Base-by-base conservation (phyloP, 192 early-diverging fungal genomes). In the Mortierella antarctica region DNA sequence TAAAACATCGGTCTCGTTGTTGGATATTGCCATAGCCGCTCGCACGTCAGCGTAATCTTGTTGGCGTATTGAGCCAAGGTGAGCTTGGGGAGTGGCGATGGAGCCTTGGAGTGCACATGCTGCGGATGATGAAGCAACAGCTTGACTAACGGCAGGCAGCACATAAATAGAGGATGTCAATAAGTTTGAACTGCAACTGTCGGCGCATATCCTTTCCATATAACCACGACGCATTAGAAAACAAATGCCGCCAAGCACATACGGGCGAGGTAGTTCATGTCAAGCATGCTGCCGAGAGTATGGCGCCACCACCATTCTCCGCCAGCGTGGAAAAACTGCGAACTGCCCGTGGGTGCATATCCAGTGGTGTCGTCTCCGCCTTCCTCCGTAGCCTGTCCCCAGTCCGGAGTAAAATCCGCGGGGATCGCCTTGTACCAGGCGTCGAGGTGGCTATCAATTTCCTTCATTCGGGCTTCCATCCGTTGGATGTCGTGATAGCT, bases 301-400 rank as follows among this genome's bases (percentile, higher is more conserved):
- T 80, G 77, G 7, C 70, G 77, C 77, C 77, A 80, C 77, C 77
- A 80, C 77, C 77, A 80, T 44, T 80, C 77, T 45, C 77, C 77
- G 7, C 77, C 77, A 10, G 69, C 77, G 23, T 70, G 65, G 44
- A 80, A 80, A 45, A 72, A 80, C 54, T 80, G 70, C 13, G 69
- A 63, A n/a, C 65, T 64, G 4, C 59, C 41, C 5, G 14, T 53
- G 45, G 77, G 69, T 50, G 71, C 65, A 48, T 62, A 80, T 7
- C 66, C 60, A 13, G 67, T 21, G 14, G 59, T 64, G 23, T 14
- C 57, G 9, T 72, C 77, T 14, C 59, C 49, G 4, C 68, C 69
- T 2, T 79, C 69, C 0, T 45, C 65, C 4, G 64, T 21, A 3
- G 51, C 44, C 20, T 80, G 70, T 15, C 77, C 77, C 77, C 77